Percentiles rank a stretch among this genome's conserved stretches.
Evolutionary conservation across 2,329 filamentous ascomycete species (phyloP).

Genomic region (Cercospora brassicicola): DNA sequence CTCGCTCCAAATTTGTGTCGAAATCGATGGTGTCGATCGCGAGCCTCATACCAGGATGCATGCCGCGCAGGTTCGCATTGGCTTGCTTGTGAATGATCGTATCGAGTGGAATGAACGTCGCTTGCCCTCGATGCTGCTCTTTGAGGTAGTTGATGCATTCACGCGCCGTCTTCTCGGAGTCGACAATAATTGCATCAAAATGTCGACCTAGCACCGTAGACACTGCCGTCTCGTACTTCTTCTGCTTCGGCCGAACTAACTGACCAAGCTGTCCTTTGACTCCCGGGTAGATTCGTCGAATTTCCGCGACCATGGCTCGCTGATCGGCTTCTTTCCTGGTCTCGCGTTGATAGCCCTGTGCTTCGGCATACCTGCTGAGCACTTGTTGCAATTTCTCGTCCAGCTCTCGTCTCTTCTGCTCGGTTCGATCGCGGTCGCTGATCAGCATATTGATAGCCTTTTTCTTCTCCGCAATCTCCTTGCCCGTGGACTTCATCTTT

Average conservation of each 20-base stretch:
- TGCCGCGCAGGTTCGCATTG: slow-evolving; percentile 86
- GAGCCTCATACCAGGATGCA: slow-evolving; percentile 76
- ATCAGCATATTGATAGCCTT: slow-evolving; percentile 83
- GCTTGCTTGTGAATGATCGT: slow-evolving; percentile 93
- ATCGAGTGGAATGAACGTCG: slow-evolving; percentile 94
- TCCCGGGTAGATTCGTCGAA: slow-evolving; percentile 89
- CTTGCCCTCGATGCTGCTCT: slow-evolving; percentile 80
- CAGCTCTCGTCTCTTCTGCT: slow-evolving; percentile 80
- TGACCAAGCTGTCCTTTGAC: slow-evolving; percentile 89
- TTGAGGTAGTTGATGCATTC: slow-evolving; percentile 95
- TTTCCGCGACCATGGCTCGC: slow-evolving; percentile 78
- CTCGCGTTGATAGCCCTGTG: slow-evolving; percentile 80
- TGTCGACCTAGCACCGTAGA: slow-evolving; percentile 88
- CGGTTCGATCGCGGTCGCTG: slow-evolving; percentile 77
- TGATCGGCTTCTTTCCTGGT: slow-evolving; percentile 76
- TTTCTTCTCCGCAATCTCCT: slow-evolving; percentile 83
- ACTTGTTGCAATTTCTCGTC: slow-evolving; percentile 89
- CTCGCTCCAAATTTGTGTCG: slow-evolving; percentile 81
- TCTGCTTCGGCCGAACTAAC: slow-evolving; percentile 93
- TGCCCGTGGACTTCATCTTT: slow-evolving; percentile 62
- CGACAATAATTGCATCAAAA: slow-evolving; percentile 91
- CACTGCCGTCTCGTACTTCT: slow-evolving; percentile 92
- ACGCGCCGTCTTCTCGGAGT: slow-evolving; percentile 88
- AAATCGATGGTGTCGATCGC: slow-evolving; percentile 97
- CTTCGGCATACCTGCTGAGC: slow-evolving; percentile 76